Evolutionary conservation across 371 early-diverging fungal species (phyloP), one percentile per base, ranked within the genome.

Genomic region (Umbelopsis sp.): DNA sequence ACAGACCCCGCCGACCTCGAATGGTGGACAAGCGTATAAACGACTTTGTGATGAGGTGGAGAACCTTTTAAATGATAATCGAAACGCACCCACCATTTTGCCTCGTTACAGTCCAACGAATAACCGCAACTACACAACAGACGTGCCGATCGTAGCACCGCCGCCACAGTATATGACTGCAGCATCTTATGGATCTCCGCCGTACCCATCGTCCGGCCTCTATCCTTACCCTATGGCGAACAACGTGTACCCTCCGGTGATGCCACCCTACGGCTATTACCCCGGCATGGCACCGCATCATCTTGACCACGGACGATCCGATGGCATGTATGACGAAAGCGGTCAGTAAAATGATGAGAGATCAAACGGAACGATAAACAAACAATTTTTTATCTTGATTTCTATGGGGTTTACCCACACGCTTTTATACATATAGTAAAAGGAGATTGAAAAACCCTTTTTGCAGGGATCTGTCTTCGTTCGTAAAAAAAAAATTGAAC

Each of bases 11-110:
- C 57, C 57, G 16, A 16, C 35, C 0, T 11, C 57, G 6, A 57
- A 18, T 18, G 57, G 35, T 6, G 57, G 57, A 57, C 89, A 87
- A 63, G 91, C 89, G 38, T 93, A 93, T 77, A 88, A 89, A 73
- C 84, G 91, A 24, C 77, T 95, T n/a, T 38, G 91, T 66, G 94
- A 95, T 41, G 92, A 93, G 70, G 12, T 57, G 12, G 37, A 29
- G 3, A 57, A 11, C 29, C 12, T 57, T 10, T 35, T 57, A 18
- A 57, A 57, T 37, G 57, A 57, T 12, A 35, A 18, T 35, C 29
- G 32, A 9, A 20, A 4, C 3, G 14, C 6, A 14, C 48, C 6
- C 4, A n/a, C n/a, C 5, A 20, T 7, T 1, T 48, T n/a, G 18
- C n/a, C 48, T 48, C 57, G 53, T 12, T 29, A 29, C 18, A 35